phyloP scores from a whole-genome alignment of 306 rosid species.

The Trifolium pratense region DNA sequence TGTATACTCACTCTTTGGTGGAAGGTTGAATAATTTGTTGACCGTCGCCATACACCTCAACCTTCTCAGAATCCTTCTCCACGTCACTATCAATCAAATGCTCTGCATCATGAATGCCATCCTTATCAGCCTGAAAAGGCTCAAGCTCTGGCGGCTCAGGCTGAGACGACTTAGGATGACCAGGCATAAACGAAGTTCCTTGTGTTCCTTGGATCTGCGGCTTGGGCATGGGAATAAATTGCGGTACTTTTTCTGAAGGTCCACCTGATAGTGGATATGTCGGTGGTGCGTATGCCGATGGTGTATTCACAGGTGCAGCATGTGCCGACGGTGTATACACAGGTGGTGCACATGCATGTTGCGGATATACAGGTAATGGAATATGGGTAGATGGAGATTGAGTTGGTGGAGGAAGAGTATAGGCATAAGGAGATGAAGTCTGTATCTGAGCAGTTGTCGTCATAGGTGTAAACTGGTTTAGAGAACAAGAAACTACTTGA shows the following conservation, averaged over 20 bases:
- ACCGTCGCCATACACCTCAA: neutral
- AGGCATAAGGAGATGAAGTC: too few species aligned
- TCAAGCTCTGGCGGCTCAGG: neutral
- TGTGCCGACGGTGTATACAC: neutral
- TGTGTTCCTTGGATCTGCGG: neutral
- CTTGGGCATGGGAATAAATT: neutral
- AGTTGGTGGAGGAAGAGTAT: too few species aligned
- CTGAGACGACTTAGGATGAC: neutral
- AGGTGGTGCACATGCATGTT: neutral
- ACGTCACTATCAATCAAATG: neutral
- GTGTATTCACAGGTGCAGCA: neutral
- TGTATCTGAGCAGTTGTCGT: too few species aligned
- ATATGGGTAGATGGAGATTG: too few species aligned
- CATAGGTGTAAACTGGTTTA: too few species aligned
- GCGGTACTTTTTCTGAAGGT: neutral
- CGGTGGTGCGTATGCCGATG: neutral
- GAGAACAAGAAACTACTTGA: too few species aligned
- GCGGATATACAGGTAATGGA: neutral
- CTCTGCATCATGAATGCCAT: neutral
- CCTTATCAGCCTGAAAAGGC: neutral
- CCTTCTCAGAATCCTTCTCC: neutral
- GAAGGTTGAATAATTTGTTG: neutral
- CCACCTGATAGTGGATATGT: neutral
- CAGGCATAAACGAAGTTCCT: neutral
- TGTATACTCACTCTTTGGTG: neutral